These are phyloP conservation scores for Talaromyces ruber DNA, from an alignment of 495 filamentous ascomycete species.

Conservation along the genomic window DNA sequence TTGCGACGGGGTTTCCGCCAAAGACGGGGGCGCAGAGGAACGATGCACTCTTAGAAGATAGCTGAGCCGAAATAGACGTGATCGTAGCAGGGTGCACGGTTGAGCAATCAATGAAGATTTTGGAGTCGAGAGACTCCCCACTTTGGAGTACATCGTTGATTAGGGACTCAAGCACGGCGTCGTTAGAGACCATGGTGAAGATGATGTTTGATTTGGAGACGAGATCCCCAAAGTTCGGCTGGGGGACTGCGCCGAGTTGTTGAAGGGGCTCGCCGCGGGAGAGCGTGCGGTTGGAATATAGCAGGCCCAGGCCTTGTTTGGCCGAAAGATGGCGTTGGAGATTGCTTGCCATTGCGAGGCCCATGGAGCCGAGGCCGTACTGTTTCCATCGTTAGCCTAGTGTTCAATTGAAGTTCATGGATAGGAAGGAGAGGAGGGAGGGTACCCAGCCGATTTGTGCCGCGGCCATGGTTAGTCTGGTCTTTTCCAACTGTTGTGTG, in stretches of 20 bases:
- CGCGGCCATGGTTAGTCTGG: background rate
- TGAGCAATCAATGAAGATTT: conserved; percentile 43
- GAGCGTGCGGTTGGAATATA: conserved; percentile 39
- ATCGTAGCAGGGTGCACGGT: conserved; percentile 37
- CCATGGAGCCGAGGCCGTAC: conserved; percentile 42
- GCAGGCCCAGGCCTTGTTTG: conserved; percentile 25
- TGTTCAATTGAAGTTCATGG: background rate
- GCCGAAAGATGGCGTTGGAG: conserved; percentile 34
- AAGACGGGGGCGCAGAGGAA: conserved; percentile 38
- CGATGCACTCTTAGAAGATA: conserved; percentile 25
- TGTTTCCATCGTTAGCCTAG: conserved; percentile 5
- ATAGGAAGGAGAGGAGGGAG: background rate
- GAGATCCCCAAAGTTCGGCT: conserved; percentile 25
- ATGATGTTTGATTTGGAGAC: conserved; percentile 33
- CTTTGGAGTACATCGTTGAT: conserved; percentile 23
- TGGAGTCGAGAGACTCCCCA: conserved; percentile 15
- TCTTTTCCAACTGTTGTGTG: background rate
- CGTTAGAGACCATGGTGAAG: conserved; percentile 40
- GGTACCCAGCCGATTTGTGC: conserved; percentile 6
- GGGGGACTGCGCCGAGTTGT: conserved; percentile 25
- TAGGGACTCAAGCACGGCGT: conserved; percentile 28
- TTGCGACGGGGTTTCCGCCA: conserved; percentile 35
- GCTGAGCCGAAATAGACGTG: conserved; percentile 20
- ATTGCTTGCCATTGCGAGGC: conserved; percentile 41
- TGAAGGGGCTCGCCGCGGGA: conserved; percentile 28